phyloP scores from a whole-genome alignment of 1,284 basidiomycete genomes.

The Leccinum pachyderme region DNA sequence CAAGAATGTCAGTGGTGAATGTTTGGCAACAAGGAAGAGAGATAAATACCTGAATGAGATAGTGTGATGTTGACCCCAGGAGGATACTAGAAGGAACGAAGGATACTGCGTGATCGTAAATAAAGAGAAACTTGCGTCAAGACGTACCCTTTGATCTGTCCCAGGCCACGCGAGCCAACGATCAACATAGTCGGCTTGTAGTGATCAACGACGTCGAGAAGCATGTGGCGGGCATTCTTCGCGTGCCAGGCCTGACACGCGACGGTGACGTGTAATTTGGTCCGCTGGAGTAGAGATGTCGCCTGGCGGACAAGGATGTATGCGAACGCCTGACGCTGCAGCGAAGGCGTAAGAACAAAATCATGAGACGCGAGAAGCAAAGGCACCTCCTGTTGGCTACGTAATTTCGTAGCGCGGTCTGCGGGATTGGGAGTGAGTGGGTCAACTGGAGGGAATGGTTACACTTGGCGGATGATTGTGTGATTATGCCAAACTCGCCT shows the following conservation, averaged over 20 bases:
- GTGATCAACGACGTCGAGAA: constrained; percentile 90
- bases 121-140: not conserved
- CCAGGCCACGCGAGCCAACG: constrained; percentile 89
- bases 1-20: constrained; percentile 5
- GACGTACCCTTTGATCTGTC: constrained; percentile 84
- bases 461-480: not conserved
- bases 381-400: constrained; percentile 84
- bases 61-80: constrained; percentile 96
- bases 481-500: constrained; percentile 44
- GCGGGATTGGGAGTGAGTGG: constrained; percentile 65
- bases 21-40: not conserved
- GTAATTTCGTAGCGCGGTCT: constrained; percentile 74
- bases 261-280: constrained; percentile 81
- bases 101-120: not conserved
- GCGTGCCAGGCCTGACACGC: constrained; percentile 95
- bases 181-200: constrained; percentile 92
- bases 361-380: not conserved
- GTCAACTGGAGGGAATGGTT: constrained; percentile 57
- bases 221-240: constrained; percentile 91
- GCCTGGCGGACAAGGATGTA: constrained; percentile 88
- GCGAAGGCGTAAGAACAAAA: constrained; percentile 8
- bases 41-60: constrained; percentile 76
- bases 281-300: constrained; percentile 86
- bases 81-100: constrained; percentile 64
- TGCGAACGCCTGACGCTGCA: constrained; percentile 81